Conservation (phyloP, 257 asterid species). For the Eustoma russellianum region DNA sequence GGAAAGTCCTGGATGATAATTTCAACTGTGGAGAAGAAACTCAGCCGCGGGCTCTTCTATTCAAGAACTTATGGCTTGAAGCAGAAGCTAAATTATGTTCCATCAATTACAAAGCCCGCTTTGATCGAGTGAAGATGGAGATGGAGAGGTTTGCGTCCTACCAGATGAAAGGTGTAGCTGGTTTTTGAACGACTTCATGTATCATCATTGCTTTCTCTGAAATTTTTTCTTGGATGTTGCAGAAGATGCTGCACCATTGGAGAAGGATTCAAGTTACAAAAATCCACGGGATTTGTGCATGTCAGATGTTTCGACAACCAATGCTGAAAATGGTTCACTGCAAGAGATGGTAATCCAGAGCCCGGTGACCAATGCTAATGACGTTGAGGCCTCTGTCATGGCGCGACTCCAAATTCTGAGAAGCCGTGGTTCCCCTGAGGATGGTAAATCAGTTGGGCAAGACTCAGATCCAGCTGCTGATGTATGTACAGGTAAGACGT, state of each 20-base stretch:
- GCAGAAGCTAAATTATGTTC: slow-evolving; percentile 90
- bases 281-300: slow-evolving; percentile 12
- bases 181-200: neutral
- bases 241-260: slow-evolving; percentile 14
- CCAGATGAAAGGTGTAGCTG: slow-evolving; percentile 43
- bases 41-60: slow-evolving; percentile 54
- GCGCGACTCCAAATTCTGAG: slow-evolving; percentile 44
- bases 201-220: slow-evolving; percentile 11
- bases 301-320: slow-evolving; percentile 8
- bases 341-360: slow-evolving; percentile 11
- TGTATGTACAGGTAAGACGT: slow-evolving; percentile 1
- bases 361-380: slow-evolving; percentile 19
- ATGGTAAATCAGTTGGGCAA: slow-evolving; percentile 18
- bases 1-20: slow-evolving; percentile 70
- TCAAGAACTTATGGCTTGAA: slow-evolving; percentile 86
- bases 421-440: slow-evolving; percentile 27
- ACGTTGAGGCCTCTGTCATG: slow-evolving; percentile 39
- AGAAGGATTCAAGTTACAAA: slow-evolving; percentile 15
- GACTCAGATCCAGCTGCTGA: slow-evolving; percentile 14
- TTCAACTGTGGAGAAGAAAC: slow-evolving; percentile 42
- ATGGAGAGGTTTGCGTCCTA: slow-evolving; percentile 41
- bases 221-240: slow-evolving; percentile 13
- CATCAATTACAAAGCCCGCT: slow-evolving; percentile 65
- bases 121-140: slow-evolving; percentile 56
- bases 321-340: slow-evolving; percentile 9